Evolutionary conservation across 1,284 basidiomycete genomes (phyloP).

Genomic region (Trichosporon coremiiforme): DNA sequence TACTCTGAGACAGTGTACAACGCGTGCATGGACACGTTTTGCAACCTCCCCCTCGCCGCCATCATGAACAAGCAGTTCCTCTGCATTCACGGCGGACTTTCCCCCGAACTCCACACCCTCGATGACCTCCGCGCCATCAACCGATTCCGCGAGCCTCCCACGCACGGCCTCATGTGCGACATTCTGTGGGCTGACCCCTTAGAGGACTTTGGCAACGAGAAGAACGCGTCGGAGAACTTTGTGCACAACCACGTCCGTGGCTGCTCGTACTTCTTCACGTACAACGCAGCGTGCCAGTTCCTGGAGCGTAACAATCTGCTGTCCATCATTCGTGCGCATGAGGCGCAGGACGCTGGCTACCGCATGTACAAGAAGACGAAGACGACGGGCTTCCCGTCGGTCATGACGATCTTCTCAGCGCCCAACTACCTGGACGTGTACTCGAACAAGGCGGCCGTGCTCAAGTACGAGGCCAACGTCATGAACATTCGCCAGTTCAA

Average conservation of each 20-base stretch:
- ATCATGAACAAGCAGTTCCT: slow-evolving; percentile 98
- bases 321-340: slow-evolving; percentile 93
- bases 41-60: slow-evolving; percentile 84
- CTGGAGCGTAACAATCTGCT: slow-evolving; percentile 89
- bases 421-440: slow-evolving; percentile 96
- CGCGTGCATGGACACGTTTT: slow-evolving; percentile 91
- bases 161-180: slow-evolving; percentile 92
- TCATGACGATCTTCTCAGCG: slow-evolving; percentile 96
- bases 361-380: slow-evolving; percentile 97
- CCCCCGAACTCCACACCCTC: slow-evolving; percentile 84
- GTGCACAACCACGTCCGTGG: slow-evolving; percentile 91
- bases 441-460: slow-evolving; percentile 93
- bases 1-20: slow-evolving; percentile 89
- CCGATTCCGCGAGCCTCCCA: slow-evolving; percentile 92
- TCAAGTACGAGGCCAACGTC: slow-evolving; percentile 95
- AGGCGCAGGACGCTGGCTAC: slow-evolving; percentile 93
- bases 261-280: slow-evolving; percentile 97
- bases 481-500: slow-evolving; percentile 91
- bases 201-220: slow-evolving; percentile 91
- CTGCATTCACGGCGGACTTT: slow-evolving; percentile 91
- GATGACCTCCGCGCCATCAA: slow-evolving; percentile 86
- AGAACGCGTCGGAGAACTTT: slow-evolving; percentile 75
- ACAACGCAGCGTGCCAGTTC: slow-evolving; percentile 90
- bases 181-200: slow-evolving; percentile 93
- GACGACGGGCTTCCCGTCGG: slow-evolving; percentile 83